Evolutionary conservation across 345 rosid species (phyloP), one percentile per base, ranked within the genome.

Genomic region (Syzygium oleosum): DNA sequence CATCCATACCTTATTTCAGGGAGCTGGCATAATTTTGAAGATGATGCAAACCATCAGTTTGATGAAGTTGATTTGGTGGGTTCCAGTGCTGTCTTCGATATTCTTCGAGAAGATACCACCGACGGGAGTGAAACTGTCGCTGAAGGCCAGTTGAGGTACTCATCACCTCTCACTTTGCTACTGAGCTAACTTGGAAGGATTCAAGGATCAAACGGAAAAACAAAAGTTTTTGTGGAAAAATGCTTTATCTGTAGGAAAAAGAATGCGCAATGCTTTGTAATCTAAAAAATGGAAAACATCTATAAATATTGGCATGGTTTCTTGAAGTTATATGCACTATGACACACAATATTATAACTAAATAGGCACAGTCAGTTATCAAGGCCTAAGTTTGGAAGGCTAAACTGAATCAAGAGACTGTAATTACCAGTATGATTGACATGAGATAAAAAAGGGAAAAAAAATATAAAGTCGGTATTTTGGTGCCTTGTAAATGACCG

Each of bases 21-120:
- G 87, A 79, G 86, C 80, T 88, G 84, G 58, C 85, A 88, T 46
- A 87, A 85, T 87, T 88, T 85, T 78, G 83, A 31, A 23, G 83
- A 87, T 88, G 89, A 91, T 43, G 84, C 55, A 6, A 78, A 87
- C 34, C 78, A 80, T 87, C 79, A 34, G 46, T 43, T 31, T 16
- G 79, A 68, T 68, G 79, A 68, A 68, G 56, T 59, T 85, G 92
- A 90, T 85, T 61, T 89, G 87, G 91, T 88, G 84, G 92, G 92
- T 87, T 91, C 90, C 87, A 87, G 85, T 88, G 38, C 93, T 43
- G 80, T 85, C 83, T 92, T 93, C 73, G 93, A 91, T 85, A 91
- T 90, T 59, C 85, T 86, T 68, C 92, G 90, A 88, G 92, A 86
- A 84, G 91, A 90, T 77, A 85, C 90, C 31, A 65, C 83, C 14